These are phyloP conservation scores for Blastomyces gilchristii DNA, from an alignment of 2,329 filamentous ascomycete genomes.

Conservation along the genomic window DNA sequence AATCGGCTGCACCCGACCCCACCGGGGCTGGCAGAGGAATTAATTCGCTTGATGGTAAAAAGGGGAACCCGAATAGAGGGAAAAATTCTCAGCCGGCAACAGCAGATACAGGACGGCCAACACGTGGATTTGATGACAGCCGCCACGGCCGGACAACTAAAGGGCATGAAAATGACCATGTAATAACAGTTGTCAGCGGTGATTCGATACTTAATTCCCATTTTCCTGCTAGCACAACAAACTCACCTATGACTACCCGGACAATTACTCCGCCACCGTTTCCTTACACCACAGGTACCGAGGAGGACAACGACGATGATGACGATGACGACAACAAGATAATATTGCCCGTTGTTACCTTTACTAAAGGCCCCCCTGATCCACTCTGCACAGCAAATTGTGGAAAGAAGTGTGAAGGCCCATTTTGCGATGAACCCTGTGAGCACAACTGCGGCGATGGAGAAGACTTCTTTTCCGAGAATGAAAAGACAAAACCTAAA, in stretches of 20 bases:
- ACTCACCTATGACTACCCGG: constrained; percentile 7
- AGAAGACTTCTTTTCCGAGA: constrained; percentile 2
- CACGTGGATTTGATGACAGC: neutral
- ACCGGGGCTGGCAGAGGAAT: too few relatives aligned
- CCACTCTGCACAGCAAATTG: constrained; percentile 2
- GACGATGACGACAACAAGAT: neutral
- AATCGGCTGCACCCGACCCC: too few relatives aligned
- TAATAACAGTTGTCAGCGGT: neutral
- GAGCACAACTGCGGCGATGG: constrained; percentile 2
- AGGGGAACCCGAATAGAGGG: neutral
- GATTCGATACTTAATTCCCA: neutral
- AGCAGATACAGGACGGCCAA: neutral
- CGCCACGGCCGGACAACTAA: neutral
- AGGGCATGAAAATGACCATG: neutral
- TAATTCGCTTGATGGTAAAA: too few relatives aligned
- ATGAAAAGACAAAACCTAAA: neutral
- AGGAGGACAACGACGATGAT: neutral
- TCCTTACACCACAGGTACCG: constrained; percentile 6
- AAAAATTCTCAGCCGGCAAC: neutral
- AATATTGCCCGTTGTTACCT: constrained; percentile 1
- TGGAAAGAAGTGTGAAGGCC: constrained; percentile 1
- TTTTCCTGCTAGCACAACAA: neutral
- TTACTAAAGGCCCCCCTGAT: constrained; percentile 3
- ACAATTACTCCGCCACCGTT: constrained; percentile 13
- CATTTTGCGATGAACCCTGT: constrained; percentile 4